Percentiles rank a stretch among this genome's conserved stretches.
These are phyloP conservation scores for Erigeron canadensis DNA, from an alignment of 129 eudicot species.

Conservation along the genomic window DNA sequence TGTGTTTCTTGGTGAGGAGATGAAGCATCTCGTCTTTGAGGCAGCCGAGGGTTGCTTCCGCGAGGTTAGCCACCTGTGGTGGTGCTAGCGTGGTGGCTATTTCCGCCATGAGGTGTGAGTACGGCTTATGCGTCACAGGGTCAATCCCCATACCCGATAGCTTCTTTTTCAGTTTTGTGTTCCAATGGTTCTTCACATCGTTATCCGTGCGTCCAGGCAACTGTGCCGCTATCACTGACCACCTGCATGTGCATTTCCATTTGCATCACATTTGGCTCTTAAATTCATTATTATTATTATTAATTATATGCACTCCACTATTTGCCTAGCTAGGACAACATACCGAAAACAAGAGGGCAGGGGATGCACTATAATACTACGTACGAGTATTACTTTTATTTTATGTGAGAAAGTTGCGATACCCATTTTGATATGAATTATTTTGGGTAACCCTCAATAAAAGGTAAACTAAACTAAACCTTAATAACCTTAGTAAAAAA, in stretches of 20 bases:
- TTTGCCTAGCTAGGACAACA: no score
- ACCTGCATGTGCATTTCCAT: constrained; percentile 41
- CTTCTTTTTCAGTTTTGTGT: constrained; percentile 90
- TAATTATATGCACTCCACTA: no score
- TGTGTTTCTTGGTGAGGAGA: constrained; percentile 77
- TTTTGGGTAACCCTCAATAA: not conserved
- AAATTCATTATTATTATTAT: no score
- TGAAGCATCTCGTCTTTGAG: constrained; percentile 97
- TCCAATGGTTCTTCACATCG: constrained; percentile 94
- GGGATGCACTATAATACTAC: no score
- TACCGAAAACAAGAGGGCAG: no score
- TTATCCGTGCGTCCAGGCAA: constrained; percentile 96
- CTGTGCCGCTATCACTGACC: constrained; percentile 96
- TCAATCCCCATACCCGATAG: constrained; percentile 99
- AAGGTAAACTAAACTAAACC: not conserved
- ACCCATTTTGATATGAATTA: not conserved
- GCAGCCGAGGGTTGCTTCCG: constrained; percentile 97
- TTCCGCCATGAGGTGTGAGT: constrained; percentile 91
- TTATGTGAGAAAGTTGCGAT: not conserved
- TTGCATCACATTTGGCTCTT: constrained; percentile 12
- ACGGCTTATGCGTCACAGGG: constrained; percentile 94
- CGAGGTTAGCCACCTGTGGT: constrained; percentile 86
- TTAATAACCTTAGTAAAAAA: not conserved
- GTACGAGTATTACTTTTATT: no score
- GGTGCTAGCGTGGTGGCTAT: constrained; percentile 87